Evolutionary conservation across 495 filamentous ascomycete genomes (phyloP).

Genomic region (Xylaria telfairii): DNA sequence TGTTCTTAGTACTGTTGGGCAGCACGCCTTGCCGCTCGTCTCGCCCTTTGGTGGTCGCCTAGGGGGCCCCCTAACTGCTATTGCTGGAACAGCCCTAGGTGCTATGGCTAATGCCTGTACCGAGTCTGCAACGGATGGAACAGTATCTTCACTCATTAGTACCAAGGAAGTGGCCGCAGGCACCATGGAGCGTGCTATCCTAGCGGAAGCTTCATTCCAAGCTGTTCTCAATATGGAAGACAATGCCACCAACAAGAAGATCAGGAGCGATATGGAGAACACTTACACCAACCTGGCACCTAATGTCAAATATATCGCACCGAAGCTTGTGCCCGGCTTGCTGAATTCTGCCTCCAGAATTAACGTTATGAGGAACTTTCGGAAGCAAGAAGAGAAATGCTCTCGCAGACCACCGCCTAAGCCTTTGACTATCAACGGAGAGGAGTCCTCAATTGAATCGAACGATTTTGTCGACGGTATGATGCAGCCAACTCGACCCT

Average conservation of each 20-base stretch:
- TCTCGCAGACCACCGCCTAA: neutral
- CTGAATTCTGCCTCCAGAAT: conserved; percentile 33
- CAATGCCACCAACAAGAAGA: conserved; percentile 11
- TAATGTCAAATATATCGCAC: conserved; percentile 24
- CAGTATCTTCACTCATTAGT: neutral
- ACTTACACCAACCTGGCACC: conserved; percentile 19
- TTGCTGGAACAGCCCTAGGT: conserved; percentile 32
- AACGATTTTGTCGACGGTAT: conserved; percentile 11
- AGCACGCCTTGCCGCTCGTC: neutral
- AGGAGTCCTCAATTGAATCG: neutral
- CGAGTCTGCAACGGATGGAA: conserved; percentile 26
- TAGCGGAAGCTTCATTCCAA: conserved; percentile 36
- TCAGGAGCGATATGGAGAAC: conserved; percentile 25
- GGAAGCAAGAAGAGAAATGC: neutral
- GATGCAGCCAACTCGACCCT: conserved; percentile 4
- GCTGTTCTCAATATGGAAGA: conserved; percentile 28
- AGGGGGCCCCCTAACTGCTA: conserved; percentile 34
- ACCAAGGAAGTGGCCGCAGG: neutral
- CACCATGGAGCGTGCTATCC: conserved; percentile 28
- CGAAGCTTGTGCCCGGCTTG: conserved; percentile 26
- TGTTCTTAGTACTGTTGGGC: neutral
- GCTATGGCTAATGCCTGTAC: conserved; percentile 34
- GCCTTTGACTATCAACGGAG: neutral
- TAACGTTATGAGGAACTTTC: neutral
- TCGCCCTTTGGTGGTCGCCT: conserved; percentile 34